phyloP scores from a whole-genome alignment of 2,329 filamentous ascomycete species.

The Aspergillus sp. region DNA sequence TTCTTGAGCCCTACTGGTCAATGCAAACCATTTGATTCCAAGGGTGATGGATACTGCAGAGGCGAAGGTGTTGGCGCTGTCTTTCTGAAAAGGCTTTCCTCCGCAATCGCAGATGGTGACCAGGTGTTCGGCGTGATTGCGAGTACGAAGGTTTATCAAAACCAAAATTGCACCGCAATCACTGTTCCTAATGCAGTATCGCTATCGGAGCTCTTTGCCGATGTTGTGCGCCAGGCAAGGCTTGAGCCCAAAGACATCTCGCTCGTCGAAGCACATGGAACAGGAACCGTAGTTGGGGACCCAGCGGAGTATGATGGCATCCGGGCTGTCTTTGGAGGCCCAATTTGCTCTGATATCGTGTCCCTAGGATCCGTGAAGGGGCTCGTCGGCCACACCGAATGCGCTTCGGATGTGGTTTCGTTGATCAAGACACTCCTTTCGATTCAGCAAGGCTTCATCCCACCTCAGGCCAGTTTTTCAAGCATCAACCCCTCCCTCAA shows the following conservation, averaged over 20 bases:
- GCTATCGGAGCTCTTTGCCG: constrained; percentile 27
- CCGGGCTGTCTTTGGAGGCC: constrained; percentile 14
- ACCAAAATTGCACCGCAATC: constrained; percentile 23
- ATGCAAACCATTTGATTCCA: constrained; percentile 25
- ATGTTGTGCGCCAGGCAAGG: constrained; percentile 20
- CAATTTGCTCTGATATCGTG: constrained; percentile 8
- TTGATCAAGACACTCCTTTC: constrained; percentile 30
- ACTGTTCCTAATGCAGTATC: constrained; percentile 18
- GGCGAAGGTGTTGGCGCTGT: constrained; percentile 47
- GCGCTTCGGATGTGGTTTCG: constrained; percentile 27
- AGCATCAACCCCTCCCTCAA: constrained; percentile 20
- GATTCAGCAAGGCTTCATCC: constrained; percentile 22
- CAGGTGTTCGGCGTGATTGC: constrained; percentile 44
- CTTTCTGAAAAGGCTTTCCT: constrained; percentile 45
- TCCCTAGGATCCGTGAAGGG: constrained; percentile 32
- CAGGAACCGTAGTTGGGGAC: constrained; percentile 25
- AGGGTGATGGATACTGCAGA: constrained; percentile 52
- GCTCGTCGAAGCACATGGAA: constrained; percentile 34
- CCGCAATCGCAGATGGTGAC: constrained; percentile 47
- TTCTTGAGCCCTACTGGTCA: constrained; percentile 43
- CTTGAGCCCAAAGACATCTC: constrained; percentile 23
- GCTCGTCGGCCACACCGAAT: constrained; percentile 33
- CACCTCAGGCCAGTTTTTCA: constrained; percentile 25
- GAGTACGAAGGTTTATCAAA: constrained; percentile 29
- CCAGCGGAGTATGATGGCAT: constrained; percentile 27